phyloP scores from a whole-genome alignment of 768 basidiomycete species.

The Albatrellus ellisii region DNA sequence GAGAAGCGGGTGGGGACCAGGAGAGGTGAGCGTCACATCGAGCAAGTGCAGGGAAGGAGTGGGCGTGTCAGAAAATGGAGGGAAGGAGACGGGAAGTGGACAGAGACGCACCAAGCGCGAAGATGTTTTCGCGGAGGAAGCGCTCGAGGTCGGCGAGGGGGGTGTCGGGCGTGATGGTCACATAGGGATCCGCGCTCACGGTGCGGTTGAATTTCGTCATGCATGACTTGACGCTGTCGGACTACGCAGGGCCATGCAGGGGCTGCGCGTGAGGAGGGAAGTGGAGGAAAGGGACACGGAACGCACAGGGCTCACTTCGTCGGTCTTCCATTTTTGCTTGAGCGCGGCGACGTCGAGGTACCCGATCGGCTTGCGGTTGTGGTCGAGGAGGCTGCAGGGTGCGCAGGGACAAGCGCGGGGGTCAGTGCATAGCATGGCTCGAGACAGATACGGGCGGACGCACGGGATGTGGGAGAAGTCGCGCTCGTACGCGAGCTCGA shows the following conservation, averaged over 20 bases:
- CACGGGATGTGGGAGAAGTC: conserved; percentile 94
- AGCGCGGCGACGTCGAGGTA: conserved; percentile 70
- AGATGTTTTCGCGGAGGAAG: conserved; percentile 61
- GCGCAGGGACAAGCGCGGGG: too few species aligned
- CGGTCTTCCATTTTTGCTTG: conserved; percentile 70
- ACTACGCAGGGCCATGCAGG: conserved; percentile 24
- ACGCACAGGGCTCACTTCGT: conserved; percentile 56
- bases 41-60: not conserved
- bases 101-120: conserved; percentile 49
- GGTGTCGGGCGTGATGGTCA: conserved; percentile 69
- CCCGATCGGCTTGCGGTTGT: conserved; percentile 61
- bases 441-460: conserved; percentile 10
- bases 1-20: conserved; percentile 1
- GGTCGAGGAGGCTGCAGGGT: conserved; percentile 59
- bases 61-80: not conserved
- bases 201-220: conserved; percentile 68
- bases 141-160: conserved; percentile 70
- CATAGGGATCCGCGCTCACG: conserved; percentile 47
- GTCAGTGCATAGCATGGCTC: not conserved
- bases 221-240: conserved; percentile 54
- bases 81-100: not conserved
- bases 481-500: conserved; percentile 84
- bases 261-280: not conserved
- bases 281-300: not conserved
- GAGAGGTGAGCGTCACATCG: not conserved